Evolutionary conservation across 129 eudicot species (phyloP), one percentile per base, ranked within the genome.

Genomic region (Saposhnikovia divaricata): DNA sequence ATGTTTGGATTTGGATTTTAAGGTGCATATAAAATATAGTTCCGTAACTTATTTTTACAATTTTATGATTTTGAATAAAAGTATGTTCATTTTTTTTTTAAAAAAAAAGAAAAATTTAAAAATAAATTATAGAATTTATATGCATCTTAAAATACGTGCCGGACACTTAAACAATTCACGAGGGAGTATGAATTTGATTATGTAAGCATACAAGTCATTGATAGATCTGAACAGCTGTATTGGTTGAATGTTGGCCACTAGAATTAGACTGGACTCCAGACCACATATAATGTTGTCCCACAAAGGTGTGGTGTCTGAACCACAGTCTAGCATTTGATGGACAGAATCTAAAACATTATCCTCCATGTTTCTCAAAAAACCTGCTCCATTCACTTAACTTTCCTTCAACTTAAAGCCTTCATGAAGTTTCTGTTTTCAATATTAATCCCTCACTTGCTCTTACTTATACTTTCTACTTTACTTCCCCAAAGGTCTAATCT

Each of bases 351-450:
- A 34, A 75, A 10, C 79, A 55, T 75, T 48, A 75, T 75, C 79
- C 38, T n/a, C 25, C 13, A 3, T 43, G 3, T 37, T 31, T 25
- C 59, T 21, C 14, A 37, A 34, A 4, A 37, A 34, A 19, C 23
- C 44, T 75, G 44, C 79, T 48, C 79, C 79, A 48, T 46, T 48
- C 63, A 75, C 79, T 75, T 14, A 14, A 19, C 61, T 46, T 75
- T 75, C 61, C 63, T 44, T 18, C n/a, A 9, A 14, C 3, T 44
- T 19, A 14, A 39, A 23, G 9, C 43, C 7, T 72, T 40, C 7
- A 34, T 11, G 2, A 69, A 4, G 12, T 11, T 46, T 31, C 21
- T 42, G 6, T 72, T 23, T 2, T 23, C 47, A 21, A 12, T 40
- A 72, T 42, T 25, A 9, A 6, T 12, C 37, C 42, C 76, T 21